phyloP scores from a whole-genome alignment of 2,329 filamentous ascomycete genomes.

The Colletotrichum sp. region DNA sequence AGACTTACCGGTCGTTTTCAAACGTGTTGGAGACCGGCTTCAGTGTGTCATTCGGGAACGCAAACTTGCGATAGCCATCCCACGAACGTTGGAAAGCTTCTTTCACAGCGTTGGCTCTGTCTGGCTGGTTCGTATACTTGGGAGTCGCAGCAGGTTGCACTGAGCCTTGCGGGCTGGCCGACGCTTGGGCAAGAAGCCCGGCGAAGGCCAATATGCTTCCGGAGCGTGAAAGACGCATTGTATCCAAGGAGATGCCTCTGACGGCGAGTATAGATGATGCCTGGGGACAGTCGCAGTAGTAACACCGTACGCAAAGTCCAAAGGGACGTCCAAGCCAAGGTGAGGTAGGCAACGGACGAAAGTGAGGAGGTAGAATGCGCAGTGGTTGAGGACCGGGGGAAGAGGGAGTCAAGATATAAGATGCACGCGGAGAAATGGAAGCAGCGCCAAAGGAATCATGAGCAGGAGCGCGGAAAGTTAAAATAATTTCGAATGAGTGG shows the following conservation, averaged over 20 bases:
- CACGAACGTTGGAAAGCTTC: conserved; percentile 74
- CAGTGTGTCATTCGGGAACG: conserved; percentile 80
- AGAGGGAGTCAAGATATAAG: neutral
- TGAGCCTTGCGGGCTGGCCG: neutral
- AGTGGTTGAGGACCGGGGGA: neutral
- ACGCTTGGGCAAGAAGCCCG: neutral
- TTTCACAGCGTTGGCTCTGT: conserved; percentile 65
- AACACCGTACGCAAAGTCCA: neutral
- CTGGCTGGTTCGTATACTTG: conserved; percentile 33
- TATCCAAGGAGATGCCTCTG: neutral
- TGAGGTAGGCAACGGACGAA: neutral
- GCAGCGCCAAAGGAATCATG: neutral
- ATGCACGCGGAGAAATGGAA: neutral
- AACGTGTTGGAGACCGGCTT: conserved; percentile 69
- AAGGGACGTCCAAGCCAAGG: neutral
- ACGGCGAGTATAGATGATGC: neutral
- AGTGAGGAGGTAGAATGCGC: neutral
- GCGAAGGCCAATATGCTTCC: neutral
- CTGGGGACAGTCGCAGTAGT: neutral
- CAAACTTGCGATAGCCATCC: conserved; percentile 75
- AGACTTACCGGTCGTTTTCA: conserved; percentile 70
- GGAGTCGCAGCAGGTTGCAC: neutral
- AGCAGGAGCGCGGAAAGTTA: neutral
- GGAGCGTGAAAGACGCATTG: neutral
- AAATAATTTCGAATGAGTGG: neutral